Evolutionary conservation across 345 rosid genomes (phyloP).

Genomic region (Salix viminalis): DNA sequence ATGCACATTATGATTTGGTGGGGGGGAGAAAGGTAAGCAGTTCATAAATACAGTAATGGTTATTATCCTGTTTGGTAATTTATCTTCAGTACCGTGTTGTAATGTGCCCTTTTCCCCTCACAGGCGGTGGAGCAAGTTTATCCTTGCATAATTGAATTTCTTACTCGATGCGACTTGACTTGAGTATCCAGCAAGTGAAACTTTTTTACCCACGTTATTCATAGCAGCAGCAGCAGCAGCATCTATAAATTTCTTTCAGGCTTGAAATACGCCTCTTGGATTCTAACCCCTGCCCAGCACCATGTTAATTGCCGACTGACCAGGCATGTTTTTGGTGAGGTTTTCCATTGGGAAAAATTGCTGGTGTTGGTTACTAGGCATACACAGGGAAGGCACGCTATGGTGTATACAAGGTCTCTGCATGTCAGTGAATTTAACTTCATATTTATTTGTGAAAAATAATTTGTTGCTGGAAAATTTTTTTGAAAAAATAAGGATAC

Average conservation of each 20-base stretch:
- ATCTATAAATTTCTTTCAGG: background rate
- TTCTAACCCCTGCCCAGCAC: background rate
- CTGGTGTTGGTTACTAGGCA: background rate
- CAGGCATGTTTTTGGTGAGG: background rate
- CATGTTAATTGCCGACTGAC: background rate
- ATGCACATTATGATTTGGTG: slow-evolving; percentile 76
- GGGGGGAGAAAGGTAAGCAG: slow-evolving; percentile 59
- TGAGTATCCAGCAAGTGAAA: slow-evolving; percentile 15
- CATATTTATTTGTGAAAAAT: no score
- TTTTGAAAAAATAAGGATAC: no score
- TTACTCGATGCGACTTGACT: slow-evolving; percentile 45
- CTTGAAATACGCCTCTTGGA: background rate
- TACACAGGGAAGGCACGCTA: background rate
- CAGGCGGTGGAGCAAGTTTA: slow-evolving; percentile 94
- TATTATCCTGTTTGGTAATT: slow-evolving; percentile 14
- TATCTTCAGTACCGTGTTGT: slow-evolving; percentile 1
- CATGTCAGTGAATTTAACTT: no score
- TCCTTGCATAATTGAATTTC: slow-evolving; percentile 74
- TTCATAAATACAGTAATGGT: background rate
- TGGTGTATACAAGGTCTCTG: no score
- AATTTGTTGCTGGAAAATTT: no score
- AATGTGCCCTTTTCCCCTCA: slow-evolving; percentile 4
- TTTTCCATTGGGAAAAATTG: background rate
- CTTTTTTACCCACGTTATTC: background rate
- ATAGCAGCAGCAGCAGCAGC: background rate